Evolutionary conservation across 2,329 filamentous ascomycete species (phyloP).

Genomic region (Phoma sp.): DNA sequence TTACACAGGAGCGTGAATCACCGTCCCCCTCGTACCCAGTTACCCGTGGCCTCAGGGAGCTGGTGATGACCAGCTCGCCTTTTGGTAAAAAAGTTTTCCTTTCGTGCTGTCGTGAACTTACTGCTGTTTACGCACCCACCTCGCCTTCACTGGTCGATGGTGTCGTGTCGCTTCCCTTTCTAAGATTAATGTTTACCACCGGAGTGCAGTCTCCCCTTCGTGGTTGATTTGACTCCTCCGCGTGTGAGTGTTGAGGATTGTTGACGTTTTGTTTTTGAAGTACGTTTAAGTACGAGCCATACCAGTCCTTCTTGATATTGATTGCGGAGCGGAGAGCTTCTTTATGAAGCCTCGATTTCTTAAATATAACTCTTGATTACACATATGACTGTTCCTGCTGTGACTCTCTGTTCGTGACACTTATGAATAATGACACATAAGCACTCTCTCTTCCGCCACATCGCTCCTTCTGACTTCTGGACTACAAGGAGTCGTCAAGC

Average conservation of each 20-base stretch:
- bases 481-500: too few relatives aligned
- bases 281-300: background rate
- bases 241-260: slow-evolving; percentile 29
- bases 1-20: slow-evolving; percentile 45
- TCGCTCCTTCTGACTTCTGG: too few relatives aligned
- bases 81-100: slow-evolving; percentile 34
- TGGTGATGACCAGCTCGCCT: slow-evolving; percentile 44
- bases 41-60: slow-evolving; percentile 42
- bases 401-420: background rate
- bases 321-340: background rate
- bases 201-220: slow-evolving; percentile 44
- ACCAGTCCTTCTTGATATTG: slow-evolving; percentile 4
- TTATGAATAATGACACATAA: too few relatives aligned
- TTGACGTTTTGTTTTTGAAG: slow-evolving; percentile 1
- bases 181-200: slow-evolving; percentile 26
- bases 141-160: slow-evolving; percentile 21
- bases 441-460: too few relatives aligned
- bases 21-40: slow-evolving; percentile 36
- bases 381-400: slow-evolving; percentile 1
- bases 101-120: slow-evolving; percentile 18
- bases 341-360: background rate
- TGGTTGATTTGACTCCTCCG: slow-evolving; percentile 48
- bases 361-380: slow-evolving; percentile 11
- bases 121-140: slow-evolving; percentile 14
- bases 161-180: slow-evolving; percentile 17